Conservation (phyloP, 2,329 filamentous ascomycete genomes). For the Tricladium varicosporioides region DNA sequence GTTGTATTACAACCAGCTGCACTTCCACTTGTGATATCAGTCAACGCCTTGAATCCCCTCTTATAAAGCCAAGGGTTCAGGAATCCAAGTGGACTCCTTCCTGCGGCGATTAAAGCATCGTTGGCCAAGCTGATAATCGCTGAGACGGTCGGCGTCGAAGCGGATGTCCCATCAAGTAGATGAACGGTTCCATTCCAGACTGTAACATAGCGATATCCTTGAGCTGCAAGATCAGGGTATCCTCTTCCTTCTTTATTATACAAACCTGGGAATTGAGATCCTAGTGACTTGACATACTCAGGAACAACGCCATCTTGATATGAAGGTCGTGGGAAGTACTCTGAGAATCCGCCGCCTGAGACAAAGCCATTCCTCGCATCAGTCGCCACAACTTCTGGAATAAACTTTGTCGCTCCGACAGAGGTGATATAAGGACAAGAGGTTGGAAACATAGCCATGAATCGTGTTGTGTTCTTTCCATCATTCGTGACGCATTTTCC, state of each 20-base stretch:
- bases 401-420: slow-evolving; percentile 49
- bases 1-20: slow-evolving; percentile 36
- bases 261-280: slow-evolving; percentile 42
- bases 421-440: slow-evolving; percentile 66
- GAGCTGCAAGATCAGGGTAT: slow-evolving; percentile 50
- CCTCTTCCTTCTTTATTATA: slow-evolving; percentile 46
- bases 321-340: slow-evolving; percentile 43
- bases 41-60: slow-evolving; percentile 36
- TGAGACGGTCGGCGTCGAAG: slow-evolving; percentile 53
- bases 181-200: slow-evolving; percentile 37
- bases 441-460: slow-evolving; percentile 61
- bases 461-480: slow-evolving; percentile 50
- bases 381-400: slow-evolving; percentile 40
- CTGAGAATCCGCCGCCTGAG: slow-evolving; percentile 51
- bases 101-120: slow-evolving; percentile 54
- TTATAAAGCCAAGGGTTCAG: slow-evolving; percentile 43
- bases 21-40: slow-evolving; percentile 38
- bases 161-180: slow-evolving; percentile 49
- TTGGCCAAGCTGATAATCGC: slow-evolving; percentile 60
- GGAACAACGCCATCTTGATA: slow-evolving; percentile 45
- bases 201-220: slow-evolving; percentile 54
- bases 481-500: slow-evolving; percentile 43
- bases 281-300: slow-evolving; percentile 41
- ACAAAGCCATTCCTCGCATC: slow-evolving; percentile 26
- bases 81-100: slow-evolving; percentile 43